Evolutionary conservation across 495 filamentous ascomycete genomes (phyloP), one percentile per base, ranked within the genome.

Genomic region (Penicillium maclennaniae): DNA sequence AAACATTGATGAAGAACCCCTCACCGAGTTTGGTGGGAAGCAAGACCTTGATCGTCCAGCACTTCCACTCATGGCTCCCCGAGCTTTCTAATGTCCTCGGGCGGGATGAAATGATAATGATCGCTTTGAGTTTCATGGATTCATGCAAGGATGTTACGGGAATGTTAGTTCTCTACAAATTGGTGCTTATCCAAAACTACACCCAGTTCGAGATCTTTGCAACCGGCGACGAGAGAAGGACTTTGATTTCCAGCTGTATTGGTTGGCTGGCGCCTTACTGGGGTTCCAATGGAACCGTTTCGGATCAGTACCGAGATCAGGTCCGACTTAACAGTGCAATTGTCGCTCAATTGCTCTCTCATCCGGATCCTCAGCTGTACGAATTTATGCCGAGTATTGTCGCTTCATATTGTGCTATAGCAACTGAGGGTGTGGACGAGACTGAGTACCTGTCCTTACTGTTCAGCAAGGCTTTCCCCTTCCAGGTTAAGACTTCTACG

Each of bases 31-130:
- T 96, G 43, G 85, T 99, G 28, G 93, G 93, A 25, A 96, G 88
- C 52, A 95, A 97, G 66, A 97, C 93, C 1, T 71, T 99, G 28
- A 87, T 95, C 6, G 92, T 97, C 16, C 93, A 99, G 66, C 88
- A 97, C 69, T 96, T 97, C 67, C 93, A 97, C 65, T 85, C 88
- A 2, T 97, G 93, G 93, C 74, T 99, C 10, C 95, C 93, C 0
- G 91, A 96, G 56, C 81, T 97, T 7, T 80, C 82, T 4, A 82
- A 84, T 14, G 76, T 92, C 31, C 79, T 99, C 60, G 82, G 76
- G 14, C 83, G 85, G 1, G 87, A 88, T 51, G 92, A 99, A 66
- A 93, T 96, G 52, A 71, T 97, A 47, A 84, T 95, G 61, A 85
- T 97, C 45, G 91, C 92, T 21, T 87, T 92, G 47, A 88, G 90